Evolutionary conservation across 352 stramenopile genomes (phyloP).

Genomic region (Globisporangium canariense): DNA sequence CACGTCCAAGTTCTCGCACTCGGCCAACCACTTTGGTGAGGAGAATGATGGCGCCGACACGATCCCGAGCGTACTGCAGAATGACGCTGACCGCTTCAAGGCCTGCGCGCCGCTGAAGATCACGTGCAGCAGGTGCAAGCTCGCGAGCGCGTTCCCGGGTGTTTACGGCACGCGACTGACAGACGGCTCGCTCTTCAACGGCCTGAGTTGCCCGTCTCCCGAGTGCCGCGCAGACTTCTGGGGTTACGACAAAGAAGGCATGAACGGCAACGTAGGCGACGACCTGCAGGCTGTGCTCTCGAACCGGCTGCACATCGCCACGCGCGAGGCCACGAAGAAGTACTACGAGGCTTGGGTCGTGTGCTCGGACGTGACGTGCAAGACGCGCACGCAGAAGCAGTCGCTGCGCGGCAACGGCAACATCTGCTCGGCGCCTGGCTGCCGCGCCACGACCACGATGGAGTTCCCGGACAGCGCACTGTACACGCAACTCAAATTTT

Average conservation of each 20-base stretch:
- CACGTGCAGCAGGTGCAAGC: slow-evolving; percentile 66
- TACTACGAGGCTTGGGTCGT: slow-evolving; percentile 91
- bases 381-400: slow-evolving; percentile 93
- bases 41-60: slow-evolving; percentile 82
- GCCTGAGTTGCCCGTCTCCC: slow-evolving; percentile 59
- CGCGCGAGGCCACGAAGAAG: slow-evolving; percentile 68
- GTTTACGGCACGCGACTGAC: slow-evolving; percentile 51
- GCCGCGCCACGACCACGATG: slow-evolving; percentile 86
- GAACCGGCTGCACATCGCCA: slow-evolving; percentile 80
- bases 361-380: slow-evolving; percentile 95
- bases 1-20: slow-evolving; percentile 91
- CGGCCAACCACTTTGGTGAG: slow-evolving; percentile 73
- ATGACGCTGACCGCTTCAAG: slow-evolving; percentile 89
- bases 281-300: slow-evolving; percentile 75
- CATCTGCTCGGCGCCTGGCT: slow-evolving; percentile 90
- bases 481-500: slow-evolving; percentile 97
- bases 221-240: slow-evolving; percentile 79
- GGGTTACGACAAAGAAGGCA: slow-evolving; percentile 75
- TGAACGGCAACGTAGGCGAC: slow-evolving; percentile 69
- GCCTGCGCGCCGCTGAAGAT: slow-evolving; percentile 76
- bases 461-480: slow-evolving; percentile 89
- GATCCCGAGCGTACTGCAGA: slow-evolving; percentile 86
- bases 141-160: slow-evolving; percentile 63
- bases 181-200: slow-evolving; percentile 34
- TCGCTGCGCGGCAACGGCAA: slow-evolving; percentile 91